Evolutionary conservation across 2,329 filamentous ascomycete species (phyloP), one percentile per base, ranked within the genome.

Genomic region (Cylindrodendrum hubeiense): DNA sequence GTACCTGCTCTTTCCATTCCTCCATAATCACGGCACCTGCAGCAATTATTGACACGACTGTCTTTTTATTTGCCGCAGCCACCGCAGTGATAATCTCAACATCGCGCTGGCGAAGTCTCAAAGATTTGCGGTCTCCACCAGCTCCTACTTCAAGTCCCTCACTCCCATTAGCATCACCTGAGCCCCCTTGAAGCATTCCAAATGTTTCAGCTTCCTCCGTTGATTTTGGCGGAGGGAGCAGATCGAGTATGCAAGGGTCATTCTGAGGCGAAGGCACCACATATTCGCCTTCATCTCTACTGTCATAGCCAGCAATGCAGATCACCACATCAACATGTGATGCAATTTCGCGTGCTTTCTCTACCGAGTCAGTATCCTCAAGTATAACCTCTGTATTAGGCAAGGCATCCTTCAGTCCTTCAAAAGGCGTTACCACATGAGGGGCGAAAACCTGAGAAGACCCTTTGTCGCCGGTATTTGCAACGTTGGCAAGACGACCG

Each of bases 1-100:
- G 26, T 0, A 49, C 28, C 0, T 59, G 17, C 4, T 60, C 3
- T 19, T 71, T 67, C 66, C 71, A 73, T 19, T 74, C 69, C 9
- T 66, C 57, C 28, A 67, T 66, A 2, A 73, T 70, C 3, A 72
- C 67, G 0, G 70, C 68, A 2, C 71, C 71, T 2, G 65, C 68
- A 9, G 68, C 55, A 6, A 71, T 21, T 2, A 73, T 62, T 3
- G 53, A 24, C 0, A 71, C 70, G 10, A 73, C 44, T 0, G 63
- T 70, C 0, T 39, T 56, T 0, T 52, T 41, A 33, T 73, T 72
- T 1, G 33, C 63, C 4, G 53, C 53, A 1, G 57, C 34, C 0
- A 61, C 71, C 2, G 63, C 64, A 2, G 57, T 44, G 43, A 74
- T 69, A 1, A 72, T 37, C 8, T 68, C 58, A 1, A 70, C 63